phyloP scores from a whole-genome alignment of 2,329 filamentous ascomycete genomes.

The Simplicillium sp. region DNA sequence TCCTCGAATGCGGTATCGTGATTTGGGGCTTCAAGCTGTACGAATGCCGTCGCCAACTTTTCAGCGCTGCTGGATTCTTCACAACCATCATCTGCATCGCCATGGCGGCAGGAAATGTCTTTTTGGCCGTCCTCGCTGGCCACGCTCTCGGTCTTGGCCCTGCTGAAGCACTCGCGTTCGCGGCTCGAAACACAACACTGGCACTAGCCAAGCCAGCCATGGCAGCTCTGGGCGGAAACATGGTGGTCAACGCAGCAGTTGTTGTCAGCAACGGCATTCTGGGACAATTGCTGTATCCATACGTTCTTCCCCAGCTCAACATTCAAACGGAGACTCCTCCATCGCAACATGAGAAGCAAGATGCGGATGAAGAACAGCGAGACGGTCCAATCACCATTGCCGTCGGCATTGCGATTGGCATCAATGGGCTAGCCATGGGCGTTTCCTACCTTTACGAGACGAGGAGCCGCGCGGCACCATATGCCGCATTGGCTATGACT shows the following conservation, averaged over 20 bases:
- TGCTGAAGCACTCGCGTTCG: slow-evolving; percentile 32
- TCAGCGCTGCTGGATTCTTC: slow-evolving; percentile 30
- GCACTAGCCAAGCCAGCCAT: slow-evolving; percentile 39
- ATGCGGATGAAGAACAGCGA: neutral
- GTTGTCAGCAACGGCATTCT: slow-evolving; percentile 43
- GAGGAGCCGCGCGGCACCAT: slow-evolving; percentile 41
- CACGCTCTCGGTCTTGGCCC: slow-evolving; percentile 23
- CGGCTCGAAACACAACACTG: slow-evolving; percentile 39
- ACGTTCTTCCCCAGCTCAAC: slow-evolving; percentile 12
- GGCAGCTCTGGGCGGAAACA: slow-evolving; percentile 31
- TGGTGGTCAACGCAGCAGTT: slow-evolving; percentile 36
- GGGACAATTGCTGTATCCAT: slow-evolving; percentile 29
- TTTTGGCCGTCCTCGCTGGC: slow-evolving; percentile 27
- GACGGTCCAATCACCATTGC: slow-evolving; percentile 32
- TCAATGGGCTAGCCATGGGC: slow-evolving; percentile 52
- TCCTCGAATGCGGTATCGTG: slow-evolving; percentile 41
- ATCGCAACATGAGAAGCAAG: neutral
- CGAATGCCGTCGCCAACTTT: slow-evolving; percentile 36
- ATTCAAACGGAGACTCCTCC: neutral
- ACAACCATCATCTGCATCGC: slow-evolving; percentile 25
- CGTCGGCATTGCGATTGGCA: slow-evolving; percentile 41
- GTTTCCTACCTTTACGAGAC: slow-evolving; percentile 47
- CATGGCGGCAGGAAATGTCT: slow-evolving; percentile 31
- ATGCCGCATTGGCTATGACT: slow-evolving; percentile 48
- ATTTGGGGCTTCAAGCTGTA: slow-evolving; percentile 45